phyloP scores from a whole-genome alignment of 164 flowering plant genomes.

The Tinospora cordifolia region DNA sequence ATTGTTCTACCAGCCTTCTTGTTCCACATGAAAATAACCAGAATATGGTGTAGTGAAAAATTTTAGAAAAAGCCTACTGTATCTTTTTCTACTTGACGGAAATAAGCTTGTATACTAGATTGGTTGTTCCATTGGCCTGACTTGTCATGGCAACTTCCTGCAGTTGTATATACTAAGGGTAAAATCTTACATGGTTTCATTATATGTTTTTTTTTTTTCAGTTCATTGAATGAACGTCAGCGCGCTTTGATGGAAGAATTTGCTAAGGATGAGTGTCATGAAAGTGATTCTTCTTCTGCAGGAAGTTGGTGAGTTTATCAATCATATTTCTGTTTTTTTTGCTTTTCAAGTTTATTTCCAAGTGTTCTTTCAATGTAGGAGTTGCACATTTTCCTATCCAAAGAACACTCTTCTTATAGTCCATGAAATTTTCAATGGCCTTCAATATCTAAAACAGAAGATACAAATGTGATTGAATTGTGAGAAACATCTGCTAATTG shows the following conservation, averaged over 20 bases:
- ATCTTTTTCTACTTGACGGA: background rate
- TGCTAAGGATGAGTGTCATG: constrained; percentile 27
- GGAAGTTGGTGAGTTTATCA: constrained; percentile 23
- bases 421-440: too few species aligned
- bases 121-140: background rate
- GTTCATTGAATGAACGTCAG: constrained; percentile 27
- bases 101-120: background rate
- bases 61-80: too few species aligned
- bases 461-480: too few species aligned
- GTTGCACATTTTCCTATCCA: background rate
- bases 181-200: background rate
- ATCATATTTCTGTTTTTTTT: background rate
- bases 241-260: constrained; percentile 27
- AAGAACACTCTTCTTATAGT: too few species aligned
- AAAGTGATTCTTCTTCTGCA: constrained; percentile 11
- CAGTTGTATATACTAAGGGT: background rate
- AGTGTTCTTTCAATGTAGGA: background rate
- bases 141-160: background rate
- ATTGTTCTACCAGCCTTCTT: too few species aligned
- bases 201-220: constrained; percentile 7
- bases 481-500: too few species aligned
- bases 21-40: too few species aligned
- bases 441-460: too few species aligned
- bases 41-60: too few species aligned
- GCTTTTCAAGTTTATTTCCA: background rate